phyloP scores from a whole-genome alignment of 805 yeast genomes.

The Sungouiozyma intestinalis region DNA sequence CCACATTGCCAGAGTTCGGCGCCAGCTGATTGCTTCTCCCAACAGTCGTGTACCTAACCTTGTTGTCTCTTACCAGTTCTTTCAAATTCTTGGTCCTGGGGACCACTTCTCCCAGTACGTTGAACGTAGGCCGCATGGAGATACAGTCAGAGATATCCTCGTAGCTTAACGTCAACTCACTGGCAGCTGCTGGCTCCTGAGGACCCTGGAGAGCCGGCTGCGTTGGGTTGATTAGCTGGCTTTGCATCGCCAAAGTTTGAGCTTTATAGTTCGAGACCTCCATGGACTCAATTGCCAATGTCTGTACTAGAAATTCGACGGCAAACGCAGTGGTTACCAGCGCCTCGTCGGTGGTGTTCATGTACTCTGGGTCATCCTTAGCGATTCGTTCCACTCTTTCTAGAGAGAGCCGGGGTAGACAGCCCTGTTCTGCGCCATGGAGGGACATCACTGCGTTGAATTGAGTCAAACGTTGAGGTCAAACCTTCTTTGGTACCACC shows the following conservation, averaged over 20 bases:
- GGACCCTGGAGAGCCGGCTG: conserved; percentile 1
- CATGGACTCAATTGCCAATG: conserved; percentile 15
- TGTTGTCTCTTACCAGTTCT: conserved; percentile 18
- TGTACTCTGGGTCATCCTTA: conserved; percentile 20
- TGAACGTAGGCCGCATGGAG: conserved; percentile 12
- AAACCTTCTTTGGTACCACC: too few relatives aligned
- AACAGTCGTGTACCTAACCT: conserved; percentile 18
- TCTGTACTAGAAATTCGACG: conserved; percentile 18
- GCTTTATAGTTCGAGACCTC: conserved; percentile 8
- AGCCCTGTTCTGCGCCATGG: neutral
- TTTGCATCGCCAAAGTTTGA: neutral
- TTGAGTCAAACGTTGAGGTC: neutral
- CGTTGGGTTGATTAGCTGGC: neutral
- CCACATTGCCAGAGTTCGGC: neutral
- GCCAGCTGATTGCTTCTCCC: neutral
- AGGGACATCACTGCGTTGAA: neutral
- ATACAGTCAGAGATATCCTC: conserved; percentile 17
- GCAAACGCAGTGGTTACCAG: conserved; percentile 20
- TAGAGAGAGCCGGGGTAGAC: neutral
- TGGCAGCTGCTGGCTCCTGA: neutral
- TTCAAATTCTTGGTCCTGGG: conserved; percentile 18
- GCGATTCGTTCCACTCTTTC: conserved; percentile 22
- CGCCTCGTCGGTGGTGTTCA: conserved; percentile 17
- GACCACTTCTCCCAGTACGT: conserved; percentile 19
- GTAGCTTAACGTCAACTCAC: conserved; percentile 8